Conservation (phyloP, 345 rosid species). For the Microthlaspi erraticum region DNA sequence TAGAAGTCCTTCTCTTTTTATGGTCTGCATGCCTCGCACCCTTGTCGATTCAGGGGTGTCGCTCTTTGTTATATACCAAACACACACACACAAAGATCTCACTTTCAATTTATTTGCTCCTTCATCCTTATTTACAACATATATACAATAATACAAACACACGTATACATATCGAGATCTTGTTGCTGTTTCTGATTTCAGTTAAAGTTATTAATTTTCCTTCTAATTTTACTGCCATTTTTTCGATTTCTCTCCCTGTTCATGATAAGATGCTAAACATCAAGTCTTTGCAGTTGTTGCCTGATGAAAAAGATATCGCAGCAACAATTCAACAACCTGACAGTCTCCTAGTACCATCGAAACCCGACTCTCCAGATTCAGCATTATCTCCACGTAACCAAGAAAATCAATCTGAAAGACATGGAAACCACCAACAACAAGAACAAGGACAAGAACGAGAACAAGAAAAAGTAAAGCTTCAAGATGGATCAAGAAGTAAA, state of each 20-base stretch:
- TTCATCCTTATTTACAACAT: background rate
- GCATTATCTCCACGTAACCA: slow-evolving; percentile 20
- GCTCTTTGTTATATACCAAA: slow-evolving; percentile 30
- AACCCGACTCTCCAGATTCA: slow-evolving; percentile 36
- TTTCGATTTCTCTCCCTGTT: slow-evolving; percentile 39
- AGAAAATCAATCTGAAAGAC: slow-evolving; percentile 16
- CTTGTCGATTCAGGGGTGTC: slow-evolving; percentile 5
- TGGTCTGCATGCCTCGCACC: slow-evolving; percentile 34
- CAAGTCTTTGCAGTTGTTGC: slow-evolving; percentile 45
- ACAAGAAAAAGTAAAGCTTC: slow-evolving; percentile 4
- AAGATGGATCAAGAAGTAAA: slow-evolving; percentile 30
- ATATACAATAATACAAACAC: slow-evolving; percentile 5
- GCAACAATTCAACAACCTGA: slow-evolving; percentile 51
- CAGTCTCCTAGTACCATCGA: slow-evolving; percentile 44
- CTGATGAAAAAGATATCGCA: slow-evolving; percentile 51
- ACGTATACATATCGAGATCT: slow-evolving; percentile 5
- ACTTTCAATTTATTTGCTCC: slow-evolving; percentile 1
- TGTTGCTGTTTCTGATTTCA: slow-evolving; percentile 22
- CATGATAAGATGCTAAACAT: slow-evolving; percentile 46
- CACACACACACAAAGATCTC: slow-evolving; percentile 16
- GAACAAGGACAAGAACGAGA: background rate
- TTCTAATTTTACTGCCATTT: slow-evolving; percentile 4
- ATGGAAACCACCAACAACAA: slow-evolving; percentile 7
- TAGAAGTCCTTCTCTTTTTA: slow-evolving; percentile 22
- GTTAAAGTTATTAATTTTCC: background rate